A percentile compares a stretch with the other conserved stretches of the same genome.
Evolutionary conservation across 257 asterid species (phyloP).

Genomic region (Datura wrightii): DNA sequence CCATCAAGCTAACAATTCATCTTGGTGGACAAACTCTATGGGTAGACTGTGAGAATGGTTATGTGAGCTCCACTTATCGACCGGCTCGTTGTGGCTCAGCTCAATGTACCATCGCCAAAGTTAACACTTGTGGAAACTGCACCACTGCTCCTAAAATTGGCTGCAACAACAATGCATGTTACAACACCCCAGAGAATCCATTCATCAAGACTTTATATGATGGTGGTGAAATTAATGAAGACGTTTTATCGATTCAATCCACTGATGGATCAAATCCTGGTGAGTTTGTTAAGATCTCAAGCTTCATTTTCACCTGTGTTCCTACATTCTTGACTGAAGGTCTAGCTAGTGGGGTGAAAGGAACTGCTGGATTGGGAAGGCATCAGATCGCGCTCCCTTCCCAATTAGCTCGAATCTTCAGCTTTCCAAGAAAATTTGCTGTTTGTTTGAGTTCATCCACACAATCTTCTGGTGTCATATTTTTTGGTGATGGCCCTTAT

Average conservation of each 20-base stretch:
- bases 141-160: conserved; percentile 32
- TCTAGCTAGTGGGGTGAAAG: conserved; percentile 41
- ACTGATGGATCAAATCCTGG: conserved; percentile 34
- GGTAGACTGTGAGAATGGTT: conserved; percentile 43
- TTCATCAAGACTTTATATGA: conserved; percentile 30
- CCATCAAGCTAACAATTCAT: conserved; percentile 37
- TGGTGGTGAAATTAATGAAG: conserved; percentile 40
- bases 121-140: conserved; percentile 34
- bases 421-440: conserved; percentile 39
- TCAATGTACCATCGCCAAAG: conserved; percentile 20
- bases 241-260: conserved; percentile 34
- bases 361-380: conserved; percentile 45
- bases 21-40: conserved; percentile 45
- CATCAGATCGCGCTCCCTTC: conserved; percentile 35
- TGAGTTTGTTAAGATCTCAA: conserved; percentile 30
- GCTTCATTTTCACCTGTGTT: conserved; percentile 41
- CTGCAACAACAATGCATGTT: conserved; percentile 40
- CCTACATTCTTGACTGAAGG: conserved; percentile 38
- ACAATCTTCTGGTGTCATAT: conserved; percentile 30
- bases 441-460: conserved; percentile 46
- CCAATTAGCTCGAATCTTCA: conserved; percentile 35
- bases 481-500: conserved; percentile 37
- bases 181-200: conserved; percentile 40
- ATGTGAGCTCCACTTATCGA: conserved; percentile 36
- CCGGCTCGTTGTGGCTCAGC: conserved; percentile 30